Conservation (phyloP, 805 yeast species). For the Kazachstania psychrophila region DNA sequence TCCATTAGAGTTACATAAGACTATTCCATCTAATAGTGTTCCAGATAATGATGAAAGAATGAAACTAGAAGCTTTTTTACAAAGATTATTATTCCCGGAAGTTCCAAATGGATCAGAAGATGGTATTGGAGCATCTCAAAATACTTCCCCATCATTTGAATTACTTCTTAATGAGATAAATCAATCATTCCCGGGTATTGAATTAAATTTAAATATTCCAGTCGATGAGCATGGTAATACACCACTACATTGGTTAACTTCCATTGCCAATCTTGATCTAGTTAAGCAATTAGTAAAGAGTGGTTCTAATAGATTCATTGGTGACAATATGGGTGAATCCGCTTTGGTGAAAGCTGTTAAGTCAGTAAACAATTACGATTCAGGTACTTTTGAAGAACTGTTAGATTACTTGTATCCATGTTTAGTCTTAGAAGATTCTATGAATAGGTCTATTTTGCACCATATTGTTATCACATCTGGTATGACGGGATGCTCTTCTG, state of each 20-base stretch:
- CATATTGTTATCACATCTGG: conserved; percentile 79
- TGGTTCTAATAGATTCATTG: conserved; percentile 54
- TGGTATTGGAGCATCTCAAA: not conserved
- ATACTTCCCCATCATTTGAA: conserved; percentile 9
- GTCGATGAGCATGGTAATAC: conserved; percentile 92
- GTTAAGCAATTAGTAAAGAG: conserved; percentile 58
- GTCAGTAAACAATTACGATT: conserved; percentile 69
- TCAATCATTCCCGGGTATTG: conserved; percentile 16
- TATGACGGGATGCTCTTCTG: conserved; percentile 60
- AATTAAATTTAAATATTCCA: conserved; percentile 63
- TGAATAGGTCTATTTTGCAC: conserved; percentile 75
- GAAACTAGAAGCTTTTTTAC: conserved; percentile 26
- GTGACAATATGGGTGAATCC: conserved; percentile 81
- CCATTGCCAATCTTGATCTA: conserved; percentile 67
- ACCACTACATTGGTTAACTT: conserved; percentile 92
- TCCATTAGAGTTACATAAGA: conserved; percentile 7
- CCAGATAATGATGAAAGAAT: conserved; percentile 18
- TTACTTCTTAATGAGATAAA: conserved; percentile 20
- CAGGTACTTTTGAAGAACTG: conserved; percentile 60
- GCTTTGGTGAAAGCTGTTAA: conserved; percentile 71
- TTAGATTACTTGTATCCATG: conserved; percentile 71
- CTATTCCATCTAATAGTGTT: not conserved
- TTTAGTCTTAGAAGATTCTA: conserved; percentile 52
- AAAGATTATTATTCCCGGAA: conserved; percentile 24
- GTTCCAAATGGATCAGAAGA: conserved; percentile 5